These are phyloP conservation scores for Yamadazyma kanchanaburiensis DNA, from an alignment of 1,139 yeast genomes.

Conservation along the genomic window DNA sequence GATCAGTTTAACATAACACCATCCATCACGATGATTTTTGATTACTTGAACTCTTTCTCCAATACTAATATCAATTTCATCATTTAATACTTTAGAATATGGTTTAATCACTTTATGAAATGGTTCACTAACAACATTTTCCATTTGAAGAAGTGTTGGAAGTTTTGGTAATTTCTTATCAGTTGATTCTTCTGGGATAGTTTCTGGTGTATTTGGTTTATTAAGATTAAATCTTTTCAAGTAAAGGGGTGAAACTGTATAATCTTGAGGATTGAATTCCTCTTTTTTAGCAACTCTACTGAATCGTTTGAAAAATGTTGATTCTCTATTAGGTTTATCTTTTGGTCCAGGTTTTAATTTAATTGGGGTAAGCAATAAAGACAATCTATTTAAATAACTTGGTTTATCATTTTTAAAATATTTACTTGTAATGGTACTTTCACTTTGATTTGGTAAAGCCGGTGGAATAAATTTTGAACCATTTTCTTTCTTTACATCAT, in stretches of 20 bases:
- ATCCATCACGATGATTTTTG: conserved; percentile 34
- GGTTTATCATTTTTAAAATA: not conserved
- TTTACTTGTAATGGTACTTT: not conserved
- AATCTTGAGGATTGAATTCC: conserved; percentile 6
- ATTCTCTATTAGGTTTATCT: conserved; percentile 7
- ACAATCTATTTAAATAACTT: conserved; percentile 4
- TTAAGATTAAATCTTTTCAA: conserved; percentile 32
- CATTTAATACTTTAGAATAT: conserved; percentile 27
- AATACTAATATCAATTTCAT: conserved; percentile 29
- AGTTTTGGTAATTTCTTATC: conserved; percentile 13
- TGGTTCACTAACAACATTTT: conserved; percentile 10
- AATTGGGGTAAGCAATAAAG: conserved; percentile 11
- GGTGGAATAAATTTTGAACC: conserved; percentile 2
- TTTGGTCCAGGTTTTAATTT: conserved; percentile 11
- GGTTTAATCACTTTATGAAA: conserved; percentile 21
- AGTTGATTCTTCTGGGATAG: conserved; percentile 4
- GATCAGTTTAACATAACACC: conserved; percentile 30
- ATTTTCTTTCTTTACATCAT: conserved; percentile 3
- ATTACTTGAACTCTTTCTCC: conserved; percentile 31
- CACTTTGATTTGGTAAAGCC: not conserved
- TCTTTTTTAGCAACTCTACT: conserved; percentile 6
- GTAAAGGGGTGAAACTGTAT: conserved; percentile 33
- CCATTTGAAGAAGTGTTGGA: conserved; percentile 16
- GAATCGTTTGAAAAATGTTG: conserved; percentile 10
- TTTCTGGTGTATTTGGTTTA: conserved; percentile 14